Evolutionary conservation across 495 filamentous ascomycete species (phyloP).

Genomic region (Barbatosphaeria neglecta): DNA sequence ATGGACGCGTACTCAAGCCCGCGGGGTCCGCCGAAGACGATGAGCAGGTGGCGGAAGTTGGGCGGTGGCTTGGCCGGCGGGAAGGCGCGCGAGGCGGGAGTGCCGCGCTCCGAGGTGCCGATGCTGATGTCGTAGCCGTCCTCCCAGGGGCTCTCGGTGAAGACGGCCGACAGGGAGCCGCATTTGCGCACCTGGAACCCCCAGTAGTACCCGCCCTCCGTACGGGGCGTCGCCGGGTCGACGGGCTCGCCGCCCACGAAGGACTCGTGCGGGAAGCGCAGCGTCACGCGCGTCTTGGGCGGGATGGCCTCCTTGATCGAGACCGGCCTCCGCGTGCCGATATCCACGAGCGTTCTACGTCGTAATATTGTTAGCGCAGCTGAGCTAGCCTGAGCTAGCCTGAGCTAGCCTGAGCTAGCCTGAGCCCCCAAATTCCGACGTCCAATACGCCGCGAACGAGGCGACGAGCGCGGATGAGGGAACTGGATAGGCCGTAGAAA

Average conservation of each 20-base stretch:
- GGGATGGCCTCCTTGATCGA: constrained; percentile 43
- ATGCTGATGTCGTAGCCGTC: constrained; percentile 58
- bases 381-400: too few species aligned
- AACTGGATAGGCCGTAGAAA: too few species aligned
- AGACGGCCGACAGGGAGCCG: constrained; percentile 47
- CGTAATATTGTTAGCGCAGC: not conserved
- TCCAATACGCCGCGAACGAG: too few species aligned
- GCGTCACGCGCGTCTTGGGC: constrained; percentile 50
- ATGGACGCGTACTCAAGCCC: constrained; percentile 60
- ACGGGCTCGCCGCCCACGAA: constrained; percentile 39
- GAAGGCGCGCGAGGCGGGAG: constrained; percentile 34
- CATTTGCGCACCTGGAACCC: constrained; percentile 55
- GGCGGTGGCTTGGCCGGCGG: constrained; percentile 25
- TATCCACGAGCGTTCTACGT: constrained; percentile 43
- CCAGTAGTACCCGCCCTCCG: constrained; percentile 66
- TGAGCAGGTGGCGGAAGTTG: constrained; percentile 52
- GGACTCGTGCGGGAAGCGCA: constrained; percentile 43
- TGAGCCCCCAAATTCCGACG: too few species aligned
- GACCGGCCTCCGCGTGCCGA: constrained; percentile 42
- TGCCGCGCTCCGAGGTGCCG: constrained; percentile 64
- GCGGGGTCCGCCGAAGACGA: constrained; percentile 62
- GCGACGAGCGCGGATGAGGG: too few species aligned
- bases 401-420: too few species aligned
- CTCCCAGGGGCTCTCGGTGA: constrained; percentile 51
- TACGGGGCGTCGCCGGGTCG: constrained; percentile 47